Conservation (phyloP, 805 yeast species). For the Lachancea quebecensis region DNA sequence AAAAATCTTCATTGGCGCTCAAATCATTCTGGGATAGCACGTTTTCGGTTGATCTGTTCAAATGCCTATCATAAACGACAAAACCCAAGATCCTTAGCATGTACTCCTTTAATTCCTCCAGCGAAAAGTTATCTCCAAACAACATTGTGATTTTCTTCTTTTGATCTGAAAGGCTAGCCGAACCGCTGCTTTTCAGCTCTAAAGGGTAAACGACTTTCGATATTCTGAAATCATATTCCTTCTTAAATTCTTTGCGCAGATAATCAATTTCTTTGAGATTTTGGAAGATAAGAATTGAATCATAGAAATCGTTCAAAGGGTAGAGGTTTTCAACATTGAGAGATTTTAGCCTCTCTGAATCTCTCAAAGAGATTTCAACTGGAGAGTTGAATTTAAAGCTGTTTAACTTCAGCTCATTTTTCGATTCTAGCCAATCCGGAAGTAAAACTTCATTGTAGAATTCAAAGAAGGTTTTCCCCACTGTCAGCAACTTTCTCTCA, state of each 20-base stretch:
- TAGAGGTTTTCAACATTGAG: conserved; percentile 35
- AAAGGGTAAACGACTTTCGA: conserved; percentile 64
- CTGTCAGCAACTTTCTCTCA: conserved; percentile 48
- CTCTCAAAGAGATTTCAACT: conserved; percentile 71
- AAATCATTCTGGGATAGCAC: conserved; percentile 56
- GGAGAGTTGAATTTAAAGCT: conserved; percentile 74
- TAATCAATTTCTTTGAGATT: conserved; percentile 60
- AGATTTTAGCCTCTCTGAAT: conserved; percentile 41
- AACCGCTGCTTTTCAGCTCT: conserved; percentile 35
- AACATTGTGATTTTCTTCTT: conserved; percentile 26
- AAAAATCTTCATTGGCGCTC: conserved; percentile 53
- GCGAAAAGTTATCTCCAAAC: conserved; percentile 20
- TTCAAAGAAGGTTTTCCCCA: conserved; percentile 35
- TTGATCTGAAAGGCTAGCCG: conserved; percentile 14
- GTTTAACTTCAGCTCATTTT: conserved; percentile 45
- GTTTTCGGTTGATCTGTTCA: conserved; percentile 56
- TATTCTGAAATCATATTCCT: conserved; percentile 65
- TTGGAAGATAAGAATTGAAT: conserved; percentile 74
- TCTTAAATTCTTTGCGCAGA: conserved; percentile 55
- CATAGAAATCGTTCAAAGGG: conserved; percentile 68
- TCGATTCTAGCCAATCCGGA: conserved; percentile 47
- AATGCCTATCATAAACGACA: conserved; percentile 64
- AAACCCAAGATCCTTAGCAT: conserved; percentile 65
- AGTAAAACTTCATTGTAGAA: conserved; percentile 56
- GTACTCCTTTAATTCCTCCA: conserved; percentile 40